These are phyloP conservation scores for Hamamelis virginiana DNA, from an alignment of 164 flowering plant species.

Conservation along the genomic window DNA sequence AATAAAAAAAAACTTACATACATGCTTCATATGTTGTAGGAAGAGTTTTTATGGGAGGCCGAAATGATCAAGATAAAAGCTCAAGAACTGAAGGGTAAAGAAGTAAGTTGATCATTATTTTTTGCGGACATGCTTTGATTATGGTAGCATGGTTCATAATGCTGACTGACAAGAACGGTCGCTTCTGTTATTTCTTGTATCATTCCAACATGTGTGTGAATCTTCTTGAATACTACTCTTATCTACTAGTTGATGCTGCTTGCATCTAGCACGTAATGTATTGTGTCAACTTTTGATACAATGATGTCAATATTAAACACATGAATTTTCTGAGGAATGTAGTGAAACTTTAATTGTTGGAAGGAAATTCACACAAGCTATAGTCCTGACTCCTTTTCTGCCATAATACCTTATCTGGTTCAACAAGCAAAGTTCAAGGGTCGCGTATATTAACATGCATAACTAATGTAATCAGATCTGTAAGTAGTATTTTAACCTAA, in stretches of 20 bases:
- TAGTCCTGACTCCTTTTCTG: background rate
- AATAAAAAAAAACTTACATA: background rate
- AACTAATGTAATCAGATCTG: background rate
- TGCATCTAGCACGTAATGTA: background rate
- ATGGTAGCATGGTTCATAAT: background rate
- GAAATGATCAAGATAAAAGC: conserved; percentile 96
- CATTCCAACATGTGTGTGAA: background rate
- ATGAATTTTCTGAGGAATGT: background rate
- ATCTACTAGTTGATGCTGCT: background rate
- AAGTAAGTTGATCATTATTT: conserved; percentile 43
- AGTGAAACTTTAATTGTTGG: background rate
- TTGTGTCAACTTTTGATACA: background rate
- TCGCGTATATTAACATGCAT: background rate
- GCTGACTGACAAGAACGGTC: background rate
- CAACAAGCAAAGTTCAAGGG: background rate
- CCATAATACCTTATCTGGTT: background rate
- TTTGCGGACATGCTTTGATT: background rate
- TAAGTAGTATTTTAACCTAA: background rate
- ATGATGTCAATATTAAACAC: background rate
- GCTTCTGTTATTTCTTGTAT: conserved; percentile 1
- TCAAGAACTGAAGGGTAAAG: conserved; percentile 90
- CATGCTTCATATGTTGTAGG: conserved; percentile 40
- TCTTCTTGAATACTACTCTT: too few species aligned
- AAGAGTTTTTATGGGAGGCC: conserved; percentile 94
- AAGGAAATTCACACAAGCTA: background rate